A percentile compares a stretch with the other conserved stretches of the same genome.
These are phyloP conservation scores for Cordyceps cateniannulata DNA, from an alignment of 2,329 filamentous ascomycete species.

Conservation along the genomic window DNA sequence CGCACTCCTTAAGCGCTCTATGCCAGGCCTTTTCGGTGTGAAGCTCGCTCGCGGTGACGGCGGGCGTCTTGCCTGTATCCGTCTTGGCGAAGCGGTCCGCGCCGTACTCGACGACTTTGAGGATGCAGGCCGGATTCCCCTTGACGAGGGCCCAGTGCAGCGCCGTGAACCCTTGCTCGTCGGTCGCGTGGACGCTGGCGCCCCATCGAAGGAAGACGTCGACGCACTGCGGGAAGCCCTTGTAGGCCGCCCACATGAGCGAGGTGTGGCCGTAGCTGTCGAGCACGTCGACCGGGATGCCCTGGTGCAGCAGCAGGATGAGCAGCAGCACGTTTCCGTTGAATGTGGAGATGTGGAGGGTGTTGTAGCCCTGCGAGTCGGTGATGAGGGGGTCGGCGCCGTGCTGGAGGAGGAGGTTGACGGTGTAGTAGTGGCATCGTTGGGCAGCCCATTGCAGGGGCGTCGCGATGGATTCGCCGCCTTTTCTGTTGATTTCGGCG, in stretches of 20 bases:
- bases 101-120: slow-evolving; percentile 93
- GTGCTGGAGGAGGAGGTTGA: slow-evolving; percentile 83
- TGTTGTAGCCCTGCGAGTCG: slow-evolving; percentile 96
- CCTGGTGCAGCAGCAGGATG: slow-evolving; percentile 84
- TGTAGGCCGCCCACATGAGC: slow-evolving; percentile 99
- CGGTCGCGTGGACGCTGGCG: slow-evolving; percentile 81
- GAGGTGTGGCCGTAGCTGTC: slow-evolving; percentile 89
- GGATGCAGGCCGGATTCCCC: slow-evolving; percentile 79
- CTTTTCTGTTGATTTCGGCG: slow-evolving; percentile 89
- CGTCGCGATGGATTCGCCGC: slow-evolving; percentile 90
- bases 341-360: slow-evolving; percentile 92
- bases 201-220: slow-evolving; percentile 93
- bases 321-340: slow-evolving; percentile 92
- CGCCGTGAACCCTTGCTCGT: slow-evolving; percentile 90
- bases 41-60: slow-evolving; percentile 80
- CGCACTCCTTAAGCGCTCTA: slow-evolving; percentile 73
- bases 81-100: slow-evolving; percentile 90
- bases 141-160: slow-evolving; percentile 96
- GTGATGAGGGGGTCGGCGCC: slow-evolving; percentile 89
- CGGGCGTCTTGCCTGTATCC: slow-evolving; percentile 82
- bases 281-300: slow-evolving; percentile 85
- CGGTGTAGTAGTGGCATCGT: slow-evolving; percentile 92
- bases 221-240: slow-evolving; percentile 87
- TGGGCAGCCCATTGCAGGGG: slow-evolving; percentile 96
- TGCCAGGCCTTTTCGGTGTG: slow-evolving; percentile 80